Evolutionary conservation across 2,329 filamentous ascomycete species (phyloP).

Genomic region (Atkinsonella texensis): DNA sequence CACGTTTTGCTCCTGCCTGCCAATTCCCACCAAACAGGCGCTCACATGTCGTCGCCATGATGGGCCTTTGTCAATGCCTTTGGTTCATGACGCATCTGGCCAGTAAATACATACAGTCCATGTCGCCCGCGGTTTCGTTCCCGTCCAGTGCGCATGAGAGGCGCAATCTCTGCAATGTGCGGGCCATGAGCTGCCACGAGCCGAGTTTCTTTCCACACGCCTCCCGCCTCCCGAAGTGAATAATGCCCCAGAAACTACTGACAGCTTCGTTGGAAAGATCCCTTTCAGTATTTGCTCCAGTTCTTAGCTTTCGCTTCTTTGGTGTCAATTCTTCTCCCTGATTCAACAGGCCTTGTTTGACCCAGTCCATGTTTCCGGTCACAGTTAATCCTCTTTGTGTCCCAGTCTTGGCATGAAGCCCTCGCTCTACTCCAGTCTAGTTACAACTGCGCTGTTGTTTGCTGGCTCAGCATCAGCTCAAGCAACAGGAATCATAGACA

Average conservation of each 20-base stretch:
- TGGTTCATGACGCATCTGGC: neutral
- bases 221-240: neutral
- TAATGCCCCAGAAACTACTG: neutral
- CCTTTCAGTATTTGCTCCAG: too few relatives aligned
- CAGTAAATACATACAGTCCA: too few relatives aligned
- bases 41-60: too few relatives aligned
- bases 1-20: neutral
- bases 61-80: neutral
- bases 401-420: constrained; percentile 13
- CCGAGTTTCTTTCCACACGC: neutral
- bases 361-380: neutral
- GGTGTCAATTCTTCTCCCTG: neutral
- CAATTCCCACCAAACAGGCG: too few relatives aligned
- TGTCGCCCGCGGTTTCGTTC: too few relatives aligned
- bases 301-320: too few relatives aligned
- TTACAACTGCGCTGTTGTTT: constrained; percentile 10
- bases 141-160: neutral
- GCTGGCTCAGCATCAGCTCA: constrained; percentile 13
- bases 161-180: too few relatives aligned
- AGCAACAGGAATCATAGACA: constrained; percentile 19
- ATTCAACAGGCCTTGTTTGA: neutral
- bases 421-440: constrained; percentile 10
- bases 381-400: neutral
- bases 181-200: neutral
- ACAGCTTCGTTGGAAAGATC: too few relatives aligned